Evolutionary conservation across 805 yeast species (phyloP).

Genomic region (Wickerhamiella galacta): DNA sequence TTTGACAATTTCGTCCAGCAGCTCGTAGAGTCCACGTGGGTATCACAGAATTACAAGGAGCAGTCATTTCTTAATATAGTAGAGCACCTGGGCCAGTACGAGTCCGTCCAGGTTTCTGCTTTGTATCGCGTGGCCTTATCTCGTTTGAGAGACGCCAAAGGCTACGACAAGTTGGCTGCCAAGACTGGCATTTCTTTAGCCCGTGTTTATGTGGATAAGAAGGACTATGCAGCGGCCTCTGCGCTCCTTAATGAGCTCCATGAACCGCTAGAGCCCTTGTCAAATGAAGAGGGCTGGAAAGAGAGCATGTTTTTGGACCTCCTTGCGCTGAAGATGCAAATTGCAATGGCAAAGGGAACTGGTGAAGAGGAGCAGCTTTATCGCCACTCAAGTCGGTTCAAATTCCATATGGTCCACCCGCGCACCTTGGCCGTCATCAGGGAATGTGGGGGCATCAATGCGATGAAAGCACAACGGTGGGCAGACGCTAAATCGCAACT

Average conservation of each 20-base stretch:
- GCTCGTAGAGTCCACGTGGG: slow-evolving; percentile 10
- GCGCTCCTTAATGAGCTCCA: slow-evolving; percentile 3
- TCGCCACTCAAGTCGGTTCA: slow-evolving; percentile 30
- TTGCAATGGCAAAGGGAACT: slow-evolving; percentile 27
- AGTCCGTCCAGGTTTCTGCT: slow-evolving; percentile 14
- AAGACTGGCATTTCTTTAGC: slow-evolving; percentile 21
- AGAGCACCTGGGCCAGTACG: slow-evolving; percentile 16
- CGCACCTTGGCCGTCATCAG: slow-evolving; percentile 53
- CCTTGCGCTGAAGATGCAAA: slow-evolving; percentile 48
- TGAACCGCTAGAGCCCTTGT: slow-evolving; percentile 5
- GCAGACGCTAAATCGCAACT: slow-evolving; percentile 38
- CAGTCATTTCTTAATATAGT: slow-evolving; percentile 21
- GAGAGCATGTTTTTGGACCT: slow-evolving; percentile 35
- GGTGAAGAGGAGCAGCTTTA: slow-evolving; percentile 30
- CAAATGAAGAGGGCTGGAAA: slow-evolving; percentile 6
- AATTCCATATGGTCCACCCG: slow-evolving; percentile 52
- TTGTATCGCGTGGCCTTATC: slow-evolving; percentile 16
- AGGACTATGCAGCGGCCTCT: slow-evolving; percentile 11
- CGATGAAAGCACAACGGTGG: slow-evolving; percentile 37
- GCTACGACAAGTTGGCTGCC: slow-evolving; percentile 19
- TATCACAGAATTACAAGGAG: slow-evolving; percentile 19
- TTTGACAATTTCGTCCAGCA: slow-evolving; percentile 11
- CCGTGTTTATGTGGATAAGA: slow-evolving; percentile 16
- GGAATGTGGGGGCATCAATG: slow-evolving; percentile 60
- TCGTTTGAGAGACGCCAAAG: slow-evolving; percentile 13